Percentiles rank a stretch among this genome's conserved stretches.
Evolutionary conservation across 495 filamentous ascomycete species (phyloP).

Genomic region (Aspergillus hancockii): DNA sequence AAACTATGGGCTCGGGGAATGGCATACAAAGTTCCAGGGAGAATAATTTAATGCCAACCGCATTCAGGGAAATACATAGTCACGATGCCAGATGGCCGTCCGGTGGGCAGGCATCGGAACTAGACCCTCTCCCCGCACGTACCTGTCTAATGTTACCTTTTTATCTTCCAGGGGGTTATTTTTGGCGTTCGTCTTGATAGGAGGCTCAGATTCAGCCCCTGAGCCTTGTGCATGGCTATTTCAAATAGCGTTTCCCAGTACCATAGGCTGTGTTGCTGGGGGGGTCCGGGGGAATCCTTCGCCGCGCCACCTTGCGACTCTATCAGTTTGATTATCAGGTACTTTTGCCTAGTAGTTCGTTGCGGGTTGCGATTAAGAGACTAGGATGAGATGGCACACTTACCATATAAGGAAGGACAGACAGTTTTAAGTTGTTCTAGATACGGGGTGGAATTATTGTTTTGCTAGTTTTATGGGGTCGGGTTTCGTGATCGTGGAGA

Average conservation of each 20-base stretch:
- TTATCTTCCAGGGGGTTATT: background rate
- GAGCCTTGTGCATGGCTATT: background rate
- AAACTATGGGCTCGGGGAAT: background rate
- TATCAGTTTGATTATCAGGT: background rate
- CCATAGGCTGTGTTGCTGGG: background rate
- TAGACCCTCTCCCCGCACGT: background rate
- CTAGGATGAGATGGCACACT: background rate
- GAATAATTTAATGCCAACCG: background rate
- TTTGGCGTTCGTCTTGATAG: background rate
- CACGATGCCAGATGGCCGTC: background rate
- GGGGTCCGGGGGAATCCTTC: background rate
- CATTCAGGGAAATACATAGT: background rate
- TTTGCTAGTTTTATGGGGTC: background rate
- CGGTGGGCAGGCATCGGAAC: background rate
- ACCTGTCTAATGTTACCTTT: background rate
- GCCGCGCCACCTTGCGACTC: background rate
- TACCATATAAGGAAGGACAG: background rate
- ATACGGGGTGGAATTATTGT: background rate
- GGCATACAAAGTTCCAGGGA: background rate
- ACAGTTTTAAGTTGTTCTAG: background rate
- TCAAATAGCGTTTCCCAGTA: constrained; percentile 1
- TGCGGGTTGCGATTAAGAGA: background rate
- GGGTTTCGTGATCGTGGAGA: background rate
- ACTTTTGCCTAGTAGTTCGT: background rate
- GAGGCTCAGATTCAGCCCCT: background rate